Evolutionary conservation across 495 filamentous ascomycete genomes (phyloP), one percentile per base, ranked within the genome.

Genomic region (Neurospora sp.): DNA sequence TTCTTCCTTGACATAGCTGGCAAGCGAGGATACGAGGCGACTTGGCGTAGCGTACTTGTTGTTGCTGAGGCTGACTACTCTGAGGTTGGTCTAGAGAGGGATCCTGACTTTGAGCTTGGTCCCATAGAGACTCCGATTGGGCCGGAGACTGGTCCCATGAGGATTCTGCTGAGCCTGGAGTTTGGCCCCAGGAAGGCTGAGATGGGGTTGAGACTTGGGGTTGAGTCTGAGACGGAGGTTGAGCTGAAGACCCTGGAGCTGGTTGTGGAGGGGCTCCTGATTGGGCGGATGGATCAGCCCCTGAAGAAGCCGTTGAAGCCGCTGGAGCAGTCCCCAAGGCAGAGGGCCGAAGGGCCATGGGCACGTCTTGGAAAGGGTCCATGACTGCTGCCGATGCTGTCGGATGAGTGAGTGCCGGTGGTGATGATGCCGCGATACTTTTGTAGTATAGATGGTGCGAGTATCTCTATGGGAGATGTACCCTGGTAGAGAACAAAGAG

Each of bases 1-100:
- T 93, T 72, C 90, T 83, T 73, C 86, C 86, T 75, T 91, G 90
- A 74, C 91, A 93, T 6, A 84, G 79, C 8, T 81, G 78, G 72
- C 83, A 85, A 14, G 83, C 83, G 16, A 85, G 79, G 37, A 81
- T 77, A 69, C 81, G 79, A 54, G 76, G 77, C 7, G 80, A 74
- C 73, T 82, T 83, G 72, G 49, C 42, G 20, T 72, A 40, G 27
- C 54, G 54, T 35, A 4, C 3, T 66, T 66, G 44, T 49, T 49
- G 54, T 35, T 66, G 54, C 54, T 66, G 54, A 35, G 54, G 27
- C 9, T 66, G 54, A 10, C 23, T 35, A 9, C 7, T 66, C 27
- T 16, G 23, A 12, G 49, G 4, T 2, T 27, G 49, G 20, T 60
- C 49, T 27, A 27, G 49, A 60, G 20, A 27, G 23, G 49, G 10